phyloP scores from a whole-genome alignment of 306 rosid genomes.

The Canavalia ensiformis region DNA sequence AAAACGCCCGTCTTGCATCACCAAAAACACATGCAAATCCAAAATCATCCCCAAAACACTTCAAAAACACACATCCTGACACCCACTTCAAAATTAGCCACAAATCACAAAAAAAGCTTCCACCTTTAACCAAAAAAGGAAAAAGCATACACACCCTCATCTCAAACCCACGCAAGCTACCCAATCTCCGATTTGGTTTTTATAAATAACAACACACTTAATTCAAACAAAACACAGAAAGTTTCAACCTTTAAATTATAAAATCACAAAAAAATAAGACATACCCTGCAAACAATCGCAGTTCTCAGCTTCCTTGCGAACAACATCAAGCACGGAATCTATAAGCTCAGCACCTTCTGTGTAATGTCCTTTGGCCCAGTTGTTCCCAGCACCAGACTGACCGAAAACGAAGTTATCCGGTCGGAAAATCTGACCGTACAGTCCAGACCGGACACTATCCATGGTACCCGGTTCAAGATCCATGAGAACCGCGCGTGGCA shows the following conservation, averaged over 20 bases:
- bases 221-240: background rate
- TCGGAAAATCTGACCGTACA: conserved; percentile 55
- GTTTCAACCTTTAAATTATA: background rate
- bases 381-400: too few relatives aligned
- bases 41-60: background rate
- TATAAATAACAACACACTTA: background rate
- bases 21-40: background rate
- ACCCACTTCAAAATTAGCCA: background rate
- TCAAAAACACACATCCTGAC: too few relatives aligned
- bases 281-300: conserved; percentile 82
- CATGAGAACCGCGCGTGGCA: conserved; percentile 82
- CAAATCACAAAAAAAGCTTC: too few relatives aligned
- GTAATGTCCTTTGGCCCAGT: conserved; percentile 48
- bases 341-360: conserved; percentile 81
- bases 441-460: conserved; percentile 81
- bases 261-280: background rate
- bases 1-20: too few relatives aligned
- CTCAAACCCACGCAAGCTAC: background rate
- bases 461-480: conserved; percentile 86
- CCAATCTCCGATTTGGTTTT: too few relatives aligned
- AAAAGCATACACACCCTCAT: background rate
- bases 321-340: conserved; percentile 82
- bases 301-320: conserved; percentile 80
- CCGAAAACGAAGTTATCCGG: too few relatives aligned
- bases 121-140: background rate